Conservation (phyloP, 2,329 filamentous ascomycete species). For the Cercospora zeina region DNA sequence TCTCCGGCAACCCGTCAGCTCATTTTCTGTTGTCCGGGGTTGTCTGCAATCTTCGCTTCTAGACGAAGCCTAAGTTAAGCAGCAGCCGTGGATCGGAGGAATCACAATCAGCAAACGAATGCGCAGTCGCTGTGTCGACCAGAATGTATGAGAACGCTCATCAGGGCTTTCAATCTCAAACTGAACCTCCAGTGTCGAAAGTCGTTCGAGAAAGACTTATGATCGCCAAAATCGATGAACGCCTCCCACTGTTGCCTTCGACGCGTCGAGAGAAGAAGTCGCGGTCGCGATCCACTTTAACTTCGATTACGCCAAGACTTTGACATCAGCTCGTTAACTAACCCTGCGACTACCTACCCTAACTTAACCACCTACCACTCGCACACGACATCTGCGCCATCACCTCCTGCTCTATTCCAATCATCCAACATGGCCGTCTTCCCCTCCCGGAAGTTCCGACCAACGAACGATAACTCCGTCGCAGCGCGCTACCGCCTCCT, state of each 20-base stretch:
- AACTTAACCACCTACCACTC: no score
- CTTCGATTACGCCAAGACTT: not conserved
- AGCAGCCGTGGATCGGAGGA: not conserved
- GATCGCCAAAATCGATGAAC: not conserved
- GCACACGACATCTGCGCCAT: not conserved
- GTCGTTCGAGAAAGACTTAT: not conserved
- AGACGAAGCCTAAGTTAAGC: constrained; percentile 3
- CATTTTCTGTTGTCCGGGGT: constrained; percentile 7
- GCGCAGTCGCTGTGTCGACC: not conserved
- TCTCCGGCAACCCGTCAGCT: constrained; percentile 12
- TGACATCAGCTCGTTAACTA: not conserved
- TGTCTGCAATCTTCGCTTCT: not conserved
- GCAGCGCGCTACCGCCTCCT: constrained; percentile 73
- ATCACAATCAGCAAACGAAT: not conserved
- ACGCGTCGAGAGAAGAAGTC: constrained; percentile 13
- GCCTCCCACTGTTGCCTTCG: constrained; percentile 8
- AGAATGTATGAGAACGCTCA: not conserved
- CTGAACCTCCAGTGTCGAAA: not conserved
- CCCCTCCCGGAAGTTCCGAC: constrained; percentile 56
- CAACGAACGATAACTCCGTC: constrained; percentile 66
- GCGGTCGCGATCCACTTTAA: constrained; percentile 11
- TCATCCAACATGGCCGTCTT: constrained; percentile 39
- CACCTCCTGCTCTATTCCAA: not conserved
- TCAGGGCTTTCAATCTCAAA: not conserved
- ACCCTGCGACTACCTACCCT: no score